Percentiles rank a stretch among this genome's conserved stretches.
These are phyloP conservation scores for Rusavskia elegans DNA, from an alignment of 495 filamentous ascomycete species.

Conservation along the genomic window DNA sequence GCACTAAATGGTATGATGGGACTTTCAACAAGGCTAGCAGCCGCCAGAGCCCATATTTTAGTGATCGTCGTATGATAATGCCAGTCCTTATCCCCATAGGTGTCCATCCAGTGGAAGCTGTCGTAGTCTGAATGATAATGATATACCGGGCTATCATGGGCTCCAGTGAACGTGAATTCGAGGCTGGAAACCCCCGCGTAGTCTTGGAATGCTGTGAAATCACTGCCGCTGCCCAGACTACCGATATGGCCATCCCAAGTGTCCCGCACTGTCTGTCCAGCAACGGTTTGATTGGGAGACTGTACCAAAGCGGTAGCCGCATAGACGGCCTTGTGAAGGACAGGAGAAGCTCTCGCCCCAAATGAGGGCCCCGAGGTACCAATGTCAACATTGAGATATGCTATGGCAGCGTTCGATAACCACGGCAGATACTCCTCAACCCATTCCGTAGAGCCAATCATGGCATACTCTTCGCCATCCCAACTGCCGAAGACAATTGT, in stretches of 20 bases:
- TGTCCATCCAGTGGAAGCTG: constrained; percentile 60
- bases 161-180: constrained; percentile 39
- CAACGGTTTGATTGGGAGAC: constrained; percentile 58
- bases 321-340: constrained; percentile 62
- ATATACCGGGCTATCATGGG: constrained; percentile 38
- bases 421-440: constrained; percentile 75
- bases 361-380: constrained; percentile 28
- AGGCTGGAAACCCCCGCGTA: constrained; percentile 51
- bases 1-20: constrained; percentile 32
- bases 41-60: constrained; percentile 37
- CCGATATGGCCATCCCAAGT: constrained; percentile 42
- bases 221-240: constrained; percentile 55
- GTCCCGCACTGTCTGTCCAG: constrained; percentile 51
- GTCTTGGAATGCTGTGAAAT: constrained; percentile 64
- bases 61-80: constrained; percentile 44
- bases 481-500: constrained; percentile 61
- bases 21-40: constrained; percentile 29
- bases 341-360: constrained; percentile 17
- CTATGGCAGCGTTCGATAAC: constrained; percentile 57
- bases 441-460: constrained; percentile 61
- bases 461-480: constrained; percentile 61
- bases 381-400: constrained; percentile 60
- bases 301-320: constrained; percentile 52
- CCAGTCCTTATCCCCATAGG: constrained; percentile 46
- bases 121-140: constrained; percentile 73